Percentiles rank a stretch among this genome's conserved stretches.
Evolutionary conservation across 2,329 filamentous ascomycete genomes (phyloP).

Genomic region (Metarhizium anisopliae): DNA sequence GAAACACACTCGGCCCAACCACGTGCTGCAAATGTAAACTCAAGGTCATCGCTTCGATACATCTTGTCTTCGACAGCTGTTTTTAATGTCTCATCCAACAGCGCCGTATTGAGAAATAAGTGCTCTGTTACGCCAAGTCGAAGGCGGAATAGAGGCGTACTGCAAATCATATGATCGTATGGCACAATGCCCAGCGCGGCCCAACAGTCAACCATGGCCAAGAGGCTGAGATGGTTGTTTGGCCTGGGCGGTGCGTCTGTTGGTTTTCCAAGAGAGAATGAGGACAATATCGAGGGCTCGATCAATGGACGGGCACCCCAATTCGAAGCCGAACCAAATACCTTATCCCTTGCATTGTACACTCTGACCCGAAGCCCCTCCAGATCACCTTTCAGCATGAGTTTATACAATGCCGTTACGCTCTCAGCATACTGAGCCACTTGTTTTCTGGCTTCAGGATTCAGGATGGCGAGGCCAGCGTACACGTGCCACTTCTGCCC

Average conservation of each 20-base stretch:
- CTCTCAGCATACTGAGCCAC: conserved; percentile 90
- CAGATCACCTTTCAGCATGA: conserved; percentile 83
- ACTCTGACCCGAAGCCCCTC: conserved; percentile 68
- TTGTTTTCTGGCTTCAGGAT: conserved; percentile 84
- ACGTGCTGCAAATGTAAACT: conserved; percentile 93
- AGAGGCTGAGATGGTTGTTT: conserved; percentile 87
- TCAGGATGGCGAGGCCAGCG: conserved; percentile 91
- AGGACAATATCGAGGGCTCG: conserved; percentile 76
- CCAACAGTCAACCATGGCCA: conserved; percentile 99
- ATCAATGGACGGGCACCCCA: conserved; percentile 61
- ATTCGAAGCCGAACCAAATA: conserved; percentile 61
- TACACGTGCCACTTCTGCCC: conserved; percentile 99
- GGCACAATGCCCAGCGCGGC: conserved; percentile 86
- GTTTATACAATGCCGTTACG: conserved; percentile 89
- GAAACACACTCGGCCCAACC: conserved; percentile 94
- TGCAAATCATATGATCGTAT: conserved; percentile 99
- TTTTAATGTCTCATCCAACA: conserved; percentile 76
- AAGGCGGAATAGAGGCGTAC: conserved; percentile 90
- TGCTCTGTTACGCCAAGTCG: conserved; percentile 98
- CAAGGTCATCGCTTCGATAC: conserved; percentile 90
- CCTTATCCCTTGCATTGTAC: conserved; percentile 53
- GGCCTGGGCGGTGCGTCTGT: conserved; percentile 51
- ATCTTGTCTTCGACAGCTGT: conserved; percentile 84
- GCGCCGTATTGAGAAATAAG: conserved; percentile 71
- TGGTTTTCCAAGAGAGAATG: conserved; percentile 72